A percentile compares a stretch with the other conserved stretches of the same genome.
These are phyloP conservation scores for Trichoderma sp. DNA, from an alignment of 2,329 filamentous ascomycete genomes.

Conservation along the genomic window DNA sequence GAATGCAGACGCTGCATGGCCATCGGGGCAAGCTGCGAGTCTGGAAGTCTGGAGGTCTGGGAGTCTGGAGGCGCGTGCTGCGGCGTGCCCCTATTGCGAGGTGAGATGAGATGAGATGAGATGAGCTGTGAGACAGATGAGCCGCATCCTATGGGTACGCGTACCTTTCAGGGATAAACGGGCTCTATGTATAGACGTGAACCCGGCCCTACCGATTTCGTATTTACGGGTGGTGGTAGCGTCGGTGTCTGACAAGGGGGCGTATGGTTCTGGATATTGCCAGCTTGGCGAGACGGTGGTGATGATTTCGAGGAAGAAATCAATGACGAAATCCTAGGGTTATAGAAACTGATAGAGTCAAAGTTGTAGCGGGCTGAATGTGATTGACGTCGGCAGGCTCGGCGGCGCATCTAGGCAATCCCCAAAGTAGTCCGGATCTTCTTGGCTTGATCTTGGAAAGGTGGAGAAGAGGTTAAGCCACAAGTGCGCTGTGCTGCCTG, in stretches of 20 bases:
- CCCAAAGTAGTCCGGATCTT: background rate
- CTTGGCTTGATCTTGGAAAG: background rate
- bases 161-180: conserved; percentile 9
- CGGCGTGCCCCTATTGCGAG: conserved; percentile 14
- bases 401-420: background rate
- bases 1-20: conserved; percentile 13
- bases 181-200: background rate
- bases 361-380: background rate
- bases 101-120: background rate
- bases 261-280: background rate
- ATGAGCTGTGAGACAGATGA: conserved; percentile 1
- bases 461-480: background rate
- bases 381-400: background rate
- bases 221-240: conserved; percentile 7
- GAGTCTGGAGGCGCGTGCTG: background rate
- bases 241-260: conserved; percentile 5
- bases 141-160: conserved; percentile 20
- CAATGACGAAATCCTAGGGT: background rate
- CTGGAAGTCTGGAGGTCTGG: background rate
- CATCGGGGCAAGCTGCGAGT: background rate
- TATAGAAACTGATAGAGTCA: background rate
- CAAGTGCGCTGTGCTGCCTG: background rate
- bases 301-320: background rate
- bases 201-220: conserved; percentile 9
- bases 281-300: background rate